Evolutionary conservation across 2,329 filamentous ascomycete genomes (phyloP).

Genomic region (Colletotrichum paranaense): DNA sequence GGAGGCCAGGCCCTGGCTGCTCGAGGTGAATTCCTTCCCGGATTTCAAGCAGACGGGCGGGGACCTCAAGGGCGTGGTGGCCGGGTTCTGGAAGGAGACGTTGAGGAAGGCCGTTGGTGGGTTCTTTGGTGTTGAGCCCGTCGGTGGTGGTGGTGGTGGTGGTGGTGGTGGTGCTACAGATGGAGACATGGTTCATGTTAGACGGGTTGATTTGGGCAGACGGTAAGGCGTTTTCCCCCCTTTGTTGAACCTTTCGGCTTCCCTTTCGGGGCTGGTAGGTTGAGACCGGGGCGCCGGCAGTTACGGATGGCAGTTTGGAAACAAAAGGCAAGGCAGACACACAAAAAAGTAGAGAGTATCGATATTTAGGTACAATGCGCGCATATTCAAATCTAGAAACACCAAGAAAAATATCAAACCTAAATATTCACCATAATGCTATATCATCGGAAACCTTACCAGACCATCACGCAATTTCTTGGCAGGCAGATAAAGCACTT

Average conservation of each 20-base stretch:
- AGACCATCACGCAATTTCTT: not conserved
- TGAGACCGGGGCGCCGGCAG: not conserved
- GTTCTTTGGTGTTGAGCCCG: constrained; percentile 67
- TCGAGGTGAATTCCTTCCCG: constrained; percentile 96
- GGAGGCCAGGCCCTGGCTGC: constrained; percentile 73
- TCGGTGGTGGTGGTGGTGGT: not conserved
- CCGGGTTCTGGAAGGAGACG: constrained; percentile 80
- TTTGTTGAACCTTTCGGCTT: not conserved
- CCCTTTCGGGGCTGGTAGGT: constrained; percentile 9
- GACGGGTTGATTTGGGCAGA: constrained; percentile 64
- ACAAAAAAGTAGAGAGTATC: not conserved
- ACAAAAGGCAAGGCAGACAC: not conserved
- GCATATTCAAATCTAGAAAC: not conserved
- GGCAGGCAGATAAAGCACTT: no score
- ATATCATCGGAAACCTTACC: not conserved
- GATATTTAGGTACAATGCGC: not conserved
- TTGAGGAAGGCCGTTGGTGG: constrained; percentile 73
- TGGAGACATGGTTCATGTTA: constrained; percentile 62
- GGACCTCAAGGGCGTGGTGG: constrained; percentile 77
- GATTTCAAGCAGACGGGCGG: constrained; percentile 94
- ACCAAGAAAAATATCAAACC: not conserved
- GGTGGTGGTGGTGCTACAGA: constrained; percentile 12
- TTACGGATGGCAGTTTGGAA: not conserved
- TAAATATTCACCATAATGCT: not conserved
- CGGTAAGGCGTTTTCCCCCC: constrained; percentile 40